Conservation (phyloP, 2,329 filamentous ascomycete species). For the Aurifilum marmelostoma region DNA sequence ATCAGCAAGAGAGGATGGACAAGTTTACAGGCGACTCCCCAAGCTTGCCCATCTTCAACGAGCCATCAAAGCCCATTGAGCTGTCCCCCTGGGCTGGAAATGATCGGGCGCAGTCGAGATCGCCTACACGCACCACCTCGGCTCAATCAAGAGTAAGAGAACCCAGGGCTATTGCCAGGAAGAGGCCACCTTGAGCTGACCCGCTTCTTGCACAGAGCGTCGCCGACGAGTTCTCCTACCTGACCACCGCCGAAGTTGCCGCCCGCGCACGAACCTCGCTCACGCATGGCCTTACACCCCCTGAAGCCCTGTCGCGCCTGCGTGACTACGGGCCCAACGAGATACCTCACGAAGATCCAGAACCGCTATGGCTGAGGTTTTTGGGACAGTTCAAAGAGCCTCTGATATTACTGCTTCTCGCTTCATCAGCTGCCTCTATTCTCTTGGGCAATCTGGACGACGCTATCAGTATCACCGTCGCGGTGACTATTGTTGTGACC, state of each 20-base stretch:
- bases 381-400: conserved; percentile 97
- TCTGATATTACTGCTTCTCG: conserved; percentile 87
- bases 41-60: conserved; percentile 29
- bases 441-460: conserved; percentile 93
- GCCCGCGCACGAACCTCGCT: conserved; percentile 81
- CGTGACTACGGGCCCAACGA: conserved; percentile 88
- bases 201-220: conserved; percentile 45
- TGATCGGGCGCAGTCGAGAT: conserved; percentile 41
- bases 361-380: conserved; percentile 94
- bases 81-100: conserved; percentile 34
- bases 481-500: conserved; percentile 94
- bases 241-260: conserved; percentile 80
- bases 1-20: conserved; percentile 22
- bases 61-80: conserved; percentile 24
- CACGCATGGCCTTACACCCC: conserved; percentile 75
- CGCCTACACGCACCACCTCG: conserved; percentile 51
- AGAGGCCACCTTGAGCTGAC: conserved; percentile 11
- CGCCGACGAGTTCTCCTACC: conserved; percentile 64
- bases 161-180: not conserved
- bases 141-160: conserved; percentile 57
- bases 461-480: conserved; percentile 91
- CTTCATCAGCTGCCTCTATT: conserved; percentile 84
- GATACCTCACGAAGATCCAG: conserved; percentile 88
- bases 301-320: conserved; percentile 79
- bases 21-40: conserved; percentile 28